Evolutionary conservation across 2,329 filamentous ascomycete genomes (phyloP), one percentile per base, ranked within the genome.

Genomic region (Hymenoscyphus occultus): DNA sequence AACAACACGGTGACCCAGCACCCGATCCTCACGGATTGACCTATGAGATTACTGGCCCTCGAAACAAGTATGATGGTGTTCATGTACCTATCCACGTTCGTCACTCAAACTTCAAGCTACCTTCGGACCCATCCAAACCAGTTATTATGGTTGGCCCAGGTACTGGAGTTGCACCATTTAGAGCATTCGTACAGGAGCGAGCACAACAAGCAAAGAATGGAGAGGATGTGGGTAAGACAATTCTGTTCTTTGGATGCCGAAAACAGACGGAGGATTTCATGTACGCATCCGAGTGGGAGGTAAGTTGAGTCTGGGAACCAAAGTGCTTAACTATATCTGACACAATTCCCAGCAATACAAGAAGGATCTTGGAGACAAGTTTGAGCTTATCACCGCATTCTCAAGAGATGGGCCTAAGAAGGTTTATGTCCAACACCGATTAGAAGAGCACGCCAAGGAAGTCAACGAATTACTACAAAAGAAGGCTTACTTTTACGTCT

Each of bases 91-190:
- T 99, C 14, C 95, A 99, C 76, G 88, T 99, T 66, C 92, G 95
- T 70, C 94, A 97, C 80, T 98, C 95, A 70, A 99, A 98, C 82
- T 99, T 99, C 86, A 98, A 98, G 82, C 86, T 99, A 39, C 95
- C 95, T 9, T 97, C 95, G 16, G 93, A 99, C 74, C 93, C 95
- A 3, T 87, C 90, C 59, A 96, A 96, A 80, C 95, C 95, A 39
- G 83, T 99, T 72, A 96, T 99, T 77, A 93, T 97, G 88, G 87
- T 98, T 72, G 95, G 95, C 31, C 95, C 95, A 13, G 95, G 95
- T 76, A 98, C 95, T 62, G 95, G 95, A 82, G 93, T 97, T 63
- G 95, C 95, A 32, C 95, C 95, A 19, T 97, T 99, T 87, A 89
- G 95, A 71, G 95, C 85, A 6, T 99, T 99, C 76, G 84, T 99